Conservation (phyloP, 176 grass and related monocot genomes). For the Rhynchospora pubera region DNA sequence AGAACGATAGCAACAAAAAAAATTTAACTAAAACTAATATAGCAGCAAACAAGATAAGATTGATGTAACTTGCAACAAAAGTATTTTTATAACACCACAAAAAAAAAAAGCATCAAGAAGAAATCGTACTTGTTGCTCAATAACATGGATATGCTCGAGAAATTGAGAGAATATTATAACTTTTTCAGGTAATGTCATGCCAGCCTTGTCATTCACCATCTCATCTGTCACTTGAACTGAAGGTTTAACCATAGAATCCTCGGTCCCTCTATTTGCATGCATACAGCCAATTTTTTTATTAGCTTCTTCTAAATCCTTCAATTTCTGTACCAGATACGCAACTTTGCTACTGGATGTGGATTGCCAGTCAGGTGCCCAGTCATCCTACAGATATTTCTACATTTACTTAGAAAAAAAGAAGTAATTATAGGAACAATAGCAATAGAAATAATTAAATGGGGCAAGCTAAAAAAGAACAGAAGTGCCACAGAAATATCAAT, state of each 20-base stretch:
- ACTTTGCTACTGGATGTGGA: conserved; percentile 96
- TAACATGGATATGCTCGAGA: conserved; percentile 93
- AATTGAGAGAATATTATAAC: conserved; percentile 98
- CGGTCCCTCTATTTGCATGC: conserved; percentile 23
- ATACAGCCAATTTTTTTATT: conserved; percentile 33
- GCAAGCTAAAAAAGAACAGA: not conserved
- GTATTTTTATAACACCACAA: not conserved
- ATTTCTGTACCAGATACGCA: conserved; percentile 66
- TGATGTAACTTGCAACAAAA: not conserved
- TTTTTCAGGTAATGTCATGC: conserved; percentile 48
- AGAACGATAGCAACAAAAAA: not conserved
- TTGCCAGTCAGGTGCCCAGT: conserved; percentile 96
- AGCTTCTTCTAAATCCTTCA: conserved; percentile 54
- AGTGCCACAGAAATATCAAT: conserved; percentile 5
- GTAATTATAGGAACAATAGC: not conserved
- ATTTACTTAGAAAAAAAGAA: not conserved
- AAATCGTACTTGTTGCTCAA: conserved; percentile 76
- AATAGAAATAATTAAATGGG: not conserved
- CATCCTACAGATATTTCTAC: conserved; percentile 46
- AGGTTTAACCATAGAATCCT: conserved; percentile 20
- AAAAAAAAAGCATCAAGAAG: not conserved
- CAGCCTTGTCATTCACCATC: conserved; percentile 18
- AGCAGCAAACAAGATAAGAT: not conserved
- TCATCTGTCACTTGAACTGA: conserved; percentile 24
- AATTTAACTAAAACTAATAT: not conserved